A percentile compares a stretch with the other conserved stretches of the same genome.
Evolutionary conservation across 2,329 filamentous ascomycete species (phyloP).

Genomic region (Aspergillus costaricaensis): DNA sequence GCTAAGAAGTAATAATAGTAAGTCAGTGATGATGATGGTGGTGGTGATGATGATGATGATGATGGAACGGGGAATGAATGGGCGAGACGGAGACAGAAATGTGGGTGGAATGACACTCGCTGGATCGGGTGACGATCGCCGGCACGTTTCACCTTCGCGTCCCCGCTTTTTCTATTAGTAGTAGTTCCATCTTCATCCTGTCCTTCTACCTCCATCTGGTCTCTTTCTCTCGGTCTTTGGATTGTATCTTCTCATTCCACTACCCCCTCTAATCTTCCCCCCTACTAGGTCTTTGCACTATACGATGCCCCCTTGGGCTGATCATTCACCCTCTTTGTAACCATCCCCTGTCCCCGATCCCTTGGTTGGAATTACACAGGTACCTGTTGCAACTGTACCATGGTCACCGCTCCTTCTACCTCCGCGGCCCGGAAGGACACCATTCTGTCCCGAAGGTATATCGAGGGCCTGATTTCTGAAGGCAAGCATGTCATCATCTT

Average conservation of each 20-base stretch:
- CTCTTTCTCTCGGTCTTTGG: background rate
- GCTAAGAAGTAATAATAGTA: background rate
- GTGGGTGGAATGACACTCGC: constrained; percentile 11
- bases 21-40: background rate
- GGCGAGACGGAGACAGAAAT: background rate
- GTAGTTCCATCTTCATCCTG: background rate
- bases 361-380: background rate
- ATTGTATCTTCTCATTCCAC: background rate
- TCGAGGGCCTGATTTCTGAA: constrained; percentile 81
- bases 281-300: background rate
- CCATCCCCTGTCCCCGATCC: background rate
- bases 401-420: constrained; percentile 5
- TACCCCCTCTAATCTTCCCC: background rate
- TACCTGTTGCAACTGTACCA: background rate
- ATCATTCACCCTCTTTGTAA: background rate
- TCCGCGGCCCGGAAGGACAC: constrained; percentile 45
- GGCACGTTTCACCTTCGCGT: constrained; percentile 13
- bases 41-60: background rate
- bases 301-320: constrained; percentile 2
- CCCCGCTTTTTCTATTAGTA: constrained; percentile 3
- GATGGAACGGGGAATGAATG: no score
- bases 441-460: constrained; percentile 62
- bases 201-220: background rate
- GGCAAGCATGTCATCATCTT: constrained; percentile 79
- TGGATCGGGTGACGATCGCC: constrained; percentile 14